These are phyloP conservation scores for Suillus spraguei DNA, from an alignment of 768 basidiomycete genomes.

Conservation along the genomic window DNA sequence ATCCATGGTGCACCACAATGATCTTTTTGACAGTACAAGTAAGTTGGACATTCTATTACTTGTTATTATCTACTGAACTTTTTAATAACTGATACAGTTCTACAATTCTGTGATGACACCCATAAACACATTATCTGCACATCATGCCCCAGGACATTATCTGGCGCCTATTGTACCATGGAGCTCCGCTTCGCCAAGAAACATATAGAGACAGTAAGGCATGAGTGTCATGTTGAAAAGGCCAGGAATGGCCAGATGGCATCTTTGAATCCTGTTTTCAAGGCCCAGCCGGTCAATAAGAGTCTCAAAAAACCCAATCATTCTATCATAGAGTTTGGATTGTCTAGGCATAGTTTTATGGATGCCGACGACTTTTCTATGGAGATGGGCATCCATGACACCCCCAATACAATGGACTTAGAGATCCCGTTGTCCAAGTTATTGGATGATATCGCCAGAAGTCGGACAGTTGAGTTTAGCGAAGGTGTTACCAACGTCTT, in stretches of 20 bases:
- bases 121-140: background rate
- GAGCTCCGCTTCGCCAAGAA: background rate
- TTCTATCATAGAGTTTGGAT: background rate
- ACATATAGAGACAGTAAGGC: background rate
- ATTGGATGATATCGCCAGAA: background rate
- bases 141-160: background rate
- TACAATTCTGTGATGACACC: background rate
- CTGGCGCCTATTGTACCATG: background rate
- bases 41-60: background rate
- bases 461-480: background rate
- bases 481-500: background rate
- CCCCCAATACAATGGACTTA: background rate
- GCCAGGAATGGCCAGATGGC: background rate
- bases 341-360: background rate
- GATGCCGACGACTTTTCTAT: background rate
- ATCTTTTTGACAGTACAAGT: background rate
- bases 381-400: background rate
- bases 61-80: constrained; percentile 1
- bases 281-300: background rate
- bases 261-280: background rate
- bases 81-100: background rate
- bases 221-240: background rate
- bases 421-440: background rate
- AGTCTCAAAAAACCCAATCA: background rate
- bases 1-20: background rate